Percentiles rank a stretch among this genome's conserved stretches.
Evolutionary conservation across 768 basidiomycete genomes (phyloP).

Genomic region (Pluteus cervinus): DNA sequence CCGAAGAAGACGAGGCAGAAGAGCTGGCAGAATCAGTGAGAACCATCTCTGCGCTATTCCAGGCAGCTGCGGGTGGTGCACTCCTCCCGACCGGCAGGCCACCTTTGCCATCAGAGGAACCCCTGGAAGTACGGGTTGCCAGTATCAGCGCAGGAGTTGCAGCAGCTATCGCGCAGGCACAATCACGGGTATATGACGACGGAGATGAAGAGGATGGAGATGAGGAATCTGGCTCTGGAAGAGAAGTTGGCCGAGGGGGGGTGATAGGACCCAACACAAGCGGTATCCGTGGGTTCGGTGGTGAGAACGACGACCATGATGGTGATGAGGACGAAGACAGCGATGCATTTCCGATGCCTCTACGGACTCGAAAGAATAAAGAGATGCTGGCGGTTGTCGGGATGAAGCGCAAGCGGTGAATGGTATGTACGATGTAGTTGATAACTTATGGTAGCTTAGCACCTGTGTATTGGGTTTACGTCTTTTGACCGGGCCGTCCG

Average conservation of each 20-base stretch:
- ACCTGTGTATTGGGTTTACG: too few species aligned
- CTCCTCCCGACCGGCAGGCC: slow-evolving; percentile 19
- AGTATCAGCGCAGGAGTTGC: slow-evolving; percentile 78
- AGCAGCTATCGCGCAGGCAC: slow-evolving; percentile 72
- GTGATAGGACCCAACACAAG: slow-evolving; percentile 56
- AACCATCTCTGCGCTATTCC: slow-evolving; percentile 67
- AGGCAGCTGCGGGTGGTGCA: slow-evolving; percentile 33
- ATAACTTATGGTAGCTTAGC: too few species aligned
- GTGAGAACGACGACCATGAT: slow-evolving; percentile 18
- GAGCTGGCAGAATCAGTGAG: slow-evolving; percentile 70
- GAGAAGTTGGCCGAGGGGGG: slow-evolving; percentile 42
- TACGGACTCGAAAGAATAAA: slow-evolving; percentile 63
- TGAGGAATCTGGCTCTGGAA: slow-evolving; percentile 45
- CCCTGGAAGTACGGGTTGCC: slow-evolving; percentile 62
- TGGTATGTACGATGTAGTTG: too few species aligned
- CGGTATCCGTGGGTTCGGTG: slow-evolving; percentile 45
- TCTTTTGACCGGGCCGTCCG: too few species aligned
- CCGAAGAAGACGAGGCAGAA: slow-evolving; percentile 49
- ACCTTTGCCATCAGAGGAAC: slow-evolving; percentile 33
- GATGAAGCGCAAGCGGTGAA: slow-evolving; percentile 62
- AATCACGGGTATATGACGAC: slow-evolving; percentile 52
- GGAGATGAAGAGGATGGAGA: slow-evolving; percentile 47
- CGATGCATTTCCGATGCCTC: slow-evolving; percentile 65
- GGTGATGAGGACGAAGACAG: slow-evolving; percentile 65
- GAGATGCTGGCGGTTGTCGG: slow-evolving; percentile 43